Conservation (phyloP, 1,139 yeast species). For the Debaryomyces sp. region DNA sequence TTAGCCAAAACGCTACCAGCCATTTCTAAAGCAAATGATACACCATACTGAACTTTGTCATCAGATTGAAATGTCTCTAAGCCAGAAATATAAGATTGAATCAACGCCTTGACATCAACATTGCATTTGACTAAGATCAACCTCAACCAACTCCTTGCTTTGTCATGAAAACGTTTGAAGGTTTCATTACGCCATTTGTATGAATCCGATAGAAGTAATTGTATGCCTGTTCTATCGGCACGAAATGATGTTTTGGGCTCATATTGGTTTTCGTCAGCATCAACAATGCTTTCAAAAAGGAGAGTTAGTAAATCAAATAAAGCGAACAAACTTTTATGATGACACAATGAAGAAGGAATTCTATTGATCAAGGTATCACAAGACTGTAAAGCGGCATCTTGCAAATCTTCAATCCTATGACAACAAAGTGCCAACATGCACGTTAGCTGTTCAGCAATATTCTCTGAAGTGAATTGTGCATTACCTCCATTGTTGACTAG, state of each 20-base stretch:
- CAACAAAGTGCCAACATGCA: conserved; percentile 72
- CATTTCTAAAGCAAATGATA: conserved; percentile 87
- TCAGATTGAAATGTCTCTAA: conserved; percentile 34
- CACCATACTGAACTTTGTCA: conserved; percentile 66
- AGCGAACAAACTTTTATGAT: conserved; percentile 70
- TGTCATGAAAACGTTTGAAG: conserved; percentile 57
- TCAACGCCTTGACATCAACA: conserved; percentile 74
- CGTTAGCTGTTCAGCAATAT: conserved; percentile 72
- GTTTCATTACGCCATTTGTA: conserved; percentile 76
- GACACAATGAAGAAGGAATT: conserved; percentile 84
- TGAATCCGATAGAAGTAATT: conserved; percentile 74
- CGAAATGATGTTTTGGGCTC: conserved; percentile 75
- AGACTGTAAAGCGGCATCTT: conserved; percentile 78
- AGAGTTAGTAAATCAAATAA: conserved; percentile 78
- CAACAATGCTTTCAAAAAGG: conserved; percentile 77
- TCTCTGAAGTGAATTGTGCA: conserved; percentile 55
- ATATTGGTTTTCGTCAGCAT: conserved; percentile 85
- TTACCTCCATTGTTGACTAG: conserved; percentile 50
- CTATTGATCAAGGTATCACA: conserved; percentile 68
- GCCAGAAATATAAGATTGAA: conserved; percentile 72
- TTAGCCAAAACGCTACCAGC: conserved; percentile 71
- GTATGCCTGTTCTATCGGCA: conserved; percentile 60
- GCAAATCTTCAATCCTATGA: conserved; percentile 74
- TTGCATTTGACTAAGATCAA: conserved; percentile 56
- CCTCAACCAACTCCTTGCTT: conserved; percentile 70